Evolutionary conservation across 2,329 filamentous ascomycete species (phyloP).

Genomic region (Epichloe festucae): DNA sequence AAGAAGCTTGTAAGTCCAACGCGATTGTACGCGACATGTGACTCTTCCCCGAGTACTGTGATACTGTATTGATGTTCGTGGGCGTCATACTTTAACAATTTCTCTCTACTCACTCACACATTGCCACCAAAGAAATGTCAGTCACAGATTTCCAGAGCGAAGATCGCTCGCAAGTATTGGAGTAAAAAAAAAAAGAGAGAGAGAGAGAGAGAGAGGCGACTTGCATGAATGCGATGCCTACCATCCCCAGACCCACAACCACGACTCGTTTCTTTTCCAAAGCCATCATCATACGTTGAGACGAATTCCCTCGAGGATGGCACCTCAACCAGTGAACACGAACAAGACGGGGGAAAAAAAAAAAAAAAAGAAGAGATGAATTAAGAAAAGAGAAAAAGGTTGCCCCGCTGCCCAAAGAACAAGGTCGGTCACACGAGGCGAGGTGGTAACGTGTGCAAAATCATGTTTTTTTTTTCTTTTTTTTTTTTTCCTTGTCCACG

Average conservation of each 20-base stretch:
- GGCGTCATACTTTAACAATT: conserved; percentile 72
- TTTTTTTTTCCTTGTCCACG: too few relatives aligned
- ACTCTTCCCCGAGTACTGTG: conserved; percentile 76
- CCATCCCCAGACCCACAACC: conserved; percentile 84
- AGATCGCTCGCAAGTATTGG: too few relatives aligned
- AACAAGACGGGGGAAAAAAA: too few relatives aligned
- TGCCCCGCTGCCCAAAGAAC: neutral
- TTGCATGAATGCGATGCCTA: conserved; percentile 79
- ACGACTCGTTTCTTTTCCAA: conserved; percentile 49
- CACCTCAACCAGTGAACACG: too few relatives aligned
- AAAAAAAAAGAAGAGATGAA: neutral
- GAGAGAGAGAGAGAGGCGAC: conserved; percentile 17
- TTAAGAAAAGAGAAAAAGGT: too few relatives aligned
- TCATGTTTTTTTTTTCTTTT: neutral
- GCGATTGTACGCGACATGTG: conserved; percentile 80
- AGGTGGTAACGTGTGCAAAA: too few relatives aligned
- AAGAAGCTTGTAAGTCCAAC: conserved; percentile 86
- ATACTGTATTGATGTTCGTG: conserved; percentile 65
- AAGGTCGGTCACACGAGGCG: too few relatives aligned
- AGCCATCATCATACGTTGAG: neutral
- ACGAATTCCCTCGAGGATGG: too few relatives aligned
- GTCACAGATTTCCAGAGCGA: neutral
- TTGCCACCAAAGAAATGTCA: neutral
- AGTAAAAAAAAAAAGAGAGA: neutral
- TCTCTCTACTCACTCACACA: conserved; percentile 47